Percentiles rank a stretch among this genome's conserved stretches.
Conservation (phyloP, 345 rosid species). For the Euphorbia pulcherrima region DNA sequence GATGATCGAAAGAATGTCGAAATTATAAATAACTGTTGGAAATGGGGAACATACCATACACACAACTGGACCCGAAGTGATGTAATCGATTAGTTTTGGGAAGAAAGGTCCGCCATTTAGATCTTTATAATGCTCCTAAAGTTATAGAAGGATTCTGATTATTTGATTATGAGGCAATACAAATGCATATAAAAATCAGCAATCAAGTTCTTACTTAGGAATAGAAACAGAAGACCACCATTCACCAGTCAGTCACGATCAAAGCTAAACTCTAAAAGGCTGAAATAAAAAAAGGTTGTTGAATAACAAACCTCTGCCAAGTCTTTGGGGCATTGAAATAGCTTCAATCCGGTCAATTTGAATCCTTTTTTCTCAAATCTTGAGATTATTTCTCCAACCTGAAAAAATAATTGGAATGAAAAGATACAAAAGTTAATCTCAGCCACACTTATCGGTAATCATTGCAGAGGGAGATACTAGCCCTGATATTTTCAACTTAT, state of each 20-base stretch:
- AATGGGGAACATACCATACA: conserved; percentile 65
- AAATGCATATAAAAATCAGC: not conserved
- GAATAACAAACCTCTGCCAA: conserved; percentile 73
- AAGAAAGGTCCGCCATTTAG: conserved; percentile 79
- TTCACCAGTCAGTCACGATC: not conserved
- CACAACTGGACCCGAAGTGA: conserved; percentile 93
- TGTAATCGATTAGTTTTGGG: conserved; percentile 70
- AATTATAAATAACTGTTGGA: not conserved
- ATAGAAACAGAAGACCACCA: not conserved
- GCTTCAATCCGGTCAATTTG: conserved; percentile 77
- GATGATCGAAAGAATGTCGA: not conserved
- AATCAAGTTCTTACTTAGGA: not conserved
- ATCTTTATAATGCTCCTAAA: conserved; percentile 91
- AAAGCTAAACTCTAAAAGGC: no score
- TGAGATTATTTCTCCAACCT: conserved; percentile 95
- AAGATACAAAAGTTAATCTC: conserved; percentile 1
- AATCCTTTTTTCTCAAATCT: conserved; percentile 97
- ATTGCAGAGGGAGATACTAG: no score
- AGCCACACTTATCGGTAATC: no score
- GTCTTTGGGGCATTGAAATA: conserved; percentile 73
- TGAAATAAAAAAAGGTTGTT: not conserved
- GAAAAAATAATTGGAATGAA: no score
- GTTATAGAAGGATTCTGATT: not conserved
- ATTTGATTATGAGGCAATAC: not conserved
- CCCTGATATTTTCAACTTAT: no score